Evolutionary conservation across 352 stramenopile species (phyloP).

Genomic region (Globisporangium parvum): DNA sequence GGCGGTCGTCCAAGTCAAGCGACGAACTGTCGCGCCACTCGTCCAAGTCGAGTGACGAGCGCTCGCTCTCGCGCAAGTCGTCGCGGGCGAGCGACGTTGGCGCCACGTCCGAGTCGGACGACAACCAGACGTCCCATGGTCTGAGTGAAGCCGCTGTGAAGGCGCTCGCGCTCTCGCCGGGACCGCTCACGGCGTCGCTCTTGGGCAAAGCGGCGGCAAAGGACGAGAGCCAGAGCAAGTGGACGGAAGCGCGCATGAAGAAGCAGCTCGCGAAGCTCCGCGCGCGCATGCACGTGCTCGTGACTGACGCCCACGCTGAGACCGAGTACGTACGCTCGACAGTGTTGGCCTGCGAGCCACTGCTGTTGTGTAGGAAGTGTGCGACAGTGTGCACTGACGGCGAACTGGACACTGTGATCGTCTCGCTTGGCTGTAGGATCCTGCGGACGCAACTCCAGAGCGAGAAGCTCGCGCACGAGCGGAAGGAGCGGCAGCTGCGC

Average conservation of each 20-base stretch:
- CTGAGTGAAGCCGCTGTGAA: constrained; percentile 13
- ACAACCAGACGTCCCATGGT: constrained; percentile 4
- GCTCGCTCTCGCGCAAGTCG: not conserved
- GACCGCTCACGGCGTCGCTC: not conserved
- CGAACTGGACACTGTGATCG: not conserved
- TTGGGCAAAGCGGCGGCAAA: constrained; percentile 7
- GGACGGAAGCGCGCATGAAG: constrained; percentile 23
- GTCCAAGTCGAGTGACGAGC: constrained; percentile 1
- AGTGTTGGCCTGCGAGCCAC: constrained; percentile 9
- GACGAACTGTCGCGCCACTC: not conserved
- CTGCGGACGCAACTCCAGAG: constrained; percentile 40
- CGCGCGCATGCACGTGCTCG: constrained; percentile 47
- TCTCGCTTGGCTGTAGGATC: constrained; percentile 13
- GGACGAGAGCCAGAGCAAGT: constrained; percentile 12
- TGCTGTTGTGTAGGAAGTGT: too few relatives aligned
- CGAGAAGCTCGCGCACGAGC: constrained; percentile 23
- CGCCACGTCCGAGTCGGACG: constrained; percentile 5
- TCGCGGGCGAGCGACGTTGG: constrained; percentile 1
- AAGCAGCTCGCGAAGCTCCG: constrained; percentile 41
- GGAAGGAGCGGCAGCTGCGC: constrained; percentile 42
- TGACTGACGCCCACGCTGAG: constrained; percentile 38
- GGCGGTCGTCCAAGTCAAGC: constrained; percentile 1
- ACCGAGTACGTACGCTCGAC: constrained; percentile 24
- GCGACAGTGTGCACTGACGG: not conserved
- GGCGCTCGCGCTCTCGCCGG: constrained; percentile 16